Conservation (phyloP, 2,329 filamentous ascomycete genomes). For the Pseudocercospora crystallina region DNA sequence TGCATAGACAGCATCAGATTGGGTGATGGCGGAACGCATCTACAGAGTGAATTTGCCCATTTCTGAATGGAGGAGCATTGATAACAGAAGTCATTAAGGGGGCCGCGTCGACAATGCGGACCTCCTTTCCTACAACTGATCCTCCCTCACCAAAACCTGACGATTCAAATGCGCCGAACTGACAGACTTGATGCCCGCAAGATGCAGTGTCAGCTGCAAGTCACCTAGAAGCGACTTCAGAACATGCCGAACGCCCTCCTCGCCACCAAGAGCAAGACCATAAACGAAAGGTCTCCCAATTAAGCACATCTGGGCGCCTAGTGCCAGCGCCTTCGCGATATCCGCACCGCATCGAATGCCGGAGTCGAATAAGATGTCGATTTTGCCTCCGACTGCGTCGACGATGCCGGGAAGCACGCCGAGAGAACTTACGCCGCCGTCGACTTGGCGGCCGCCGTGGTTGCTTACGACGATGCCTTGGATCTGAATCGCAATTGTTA, state of each 20-base stretch:
- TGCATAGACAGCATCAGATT: too few relatives aligned
- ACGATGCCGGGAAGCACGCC: conserved; percentile 61
- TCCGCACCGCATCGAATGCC: conserved; percentile 52
- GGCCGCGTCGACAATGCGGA: too few relatives aligned
- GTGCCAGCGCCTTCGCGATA: conserved; percentile 52
- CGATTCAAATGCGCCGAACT: conserved; percentile 3
- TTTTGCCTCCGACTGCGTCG: conserved; percentile 54
- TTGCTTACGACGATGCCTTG: conserved; percentile 54
- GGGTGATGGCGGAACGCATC: too few relatives aligned
- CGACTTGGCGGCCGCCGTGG: conserved; percentile 53
- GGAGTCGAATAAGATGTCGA: conserved; percentile 53
- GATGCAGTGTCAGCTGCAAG: conserved; percentile 21
- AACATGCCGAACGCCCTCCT: conserved; percentile 51
- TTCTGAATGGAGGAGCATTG: too few relatives aligned
- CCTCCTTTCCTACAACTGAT: conserved; percentile 9
- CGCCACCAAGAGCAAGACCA: conserved; percentile 56
- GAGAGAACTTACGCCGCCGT: conserved; percentile 50
- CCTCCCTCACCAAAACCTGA: conserved; percentile 4
- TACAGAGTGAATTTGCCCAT: too few relatives aligned
- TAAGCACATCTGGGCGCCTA: conserved; percentile 59
- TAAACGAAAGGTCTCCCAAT: conserved; percentile 61
- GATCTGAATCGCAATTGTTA: too few relatives aligned
- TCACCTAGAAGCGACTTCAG: conserved; percentile 21
- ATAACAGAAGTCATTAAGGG: too few relatives aligned
- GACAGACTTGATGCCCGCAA: not conserved